Conservation (phyloP, 768 basidiomycete species). For the Leccinum subtestaceum region DNA sequence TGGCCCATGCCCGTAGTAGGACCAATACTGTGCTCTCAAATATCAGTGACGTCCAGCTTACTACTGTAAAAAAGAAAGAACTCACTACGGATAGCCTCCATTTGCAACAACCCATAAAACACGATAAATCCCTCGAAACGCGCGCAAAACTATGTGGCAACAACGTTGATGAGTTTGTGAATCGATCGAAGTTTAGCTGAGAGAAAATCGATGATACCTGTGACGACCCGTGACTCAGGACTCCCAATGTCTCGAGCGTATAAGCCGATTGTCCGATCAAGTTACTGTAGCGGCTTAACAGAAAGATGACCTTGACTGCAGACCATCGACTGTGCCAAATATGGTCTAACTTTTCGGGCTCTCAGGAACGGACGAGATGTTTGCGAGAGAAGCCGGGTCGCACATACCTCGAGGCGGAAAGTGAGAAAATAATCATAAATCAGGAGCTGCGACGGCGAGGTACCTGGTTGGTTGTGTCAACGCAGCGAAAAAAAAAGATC, state of each 20-base stretch:
- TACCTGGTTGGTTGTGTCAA: too few relatives aligned
- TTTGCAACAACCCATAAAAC: background rate
- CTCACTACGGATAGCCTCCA: constrained; percentile 16
- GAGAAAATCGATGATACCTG: too few relatives aligned
- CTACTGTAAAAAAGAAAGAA: background rate
- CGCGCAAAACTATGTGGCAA: constrained; percentile 8
- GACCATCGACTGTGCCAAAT: too few relatives aligned
- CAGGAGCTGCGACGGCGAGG: background rate
- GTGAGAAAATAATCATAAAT: constrained; percentile 14
- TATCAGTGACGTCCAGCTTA: background rate
- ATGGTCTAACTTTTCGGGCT: too few relatives aligned
- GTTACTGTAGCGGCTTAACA: too few relatives aligned
- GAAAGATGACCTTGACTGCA: too few relatives aligned
- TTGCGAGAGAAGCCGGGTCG: too few relatives aligned
- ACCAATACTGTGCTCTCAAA: constrained; percentile 7
- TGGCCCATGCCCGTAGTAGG: constrained; percentile 16
- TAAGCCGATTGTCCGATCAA: too few relatives aligned
- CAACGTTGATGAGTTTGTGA: background rate
- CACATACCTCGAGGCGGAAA: constrained; percentile 11
- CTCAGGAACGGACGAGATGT: too few relatives aligned
- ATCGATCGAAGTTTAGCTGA: background rate
- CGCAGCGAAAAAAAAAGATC: too few relatives aligned
- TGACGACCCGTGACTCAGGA: too few relatives aligned
- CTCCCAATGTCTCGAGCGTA: too few relatives aligned
- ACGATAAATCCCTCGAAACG: background rate